Evolutionary conservation across 441 rosid species (phyloP).

Genomic region (Melastoma candidum): DNA sequence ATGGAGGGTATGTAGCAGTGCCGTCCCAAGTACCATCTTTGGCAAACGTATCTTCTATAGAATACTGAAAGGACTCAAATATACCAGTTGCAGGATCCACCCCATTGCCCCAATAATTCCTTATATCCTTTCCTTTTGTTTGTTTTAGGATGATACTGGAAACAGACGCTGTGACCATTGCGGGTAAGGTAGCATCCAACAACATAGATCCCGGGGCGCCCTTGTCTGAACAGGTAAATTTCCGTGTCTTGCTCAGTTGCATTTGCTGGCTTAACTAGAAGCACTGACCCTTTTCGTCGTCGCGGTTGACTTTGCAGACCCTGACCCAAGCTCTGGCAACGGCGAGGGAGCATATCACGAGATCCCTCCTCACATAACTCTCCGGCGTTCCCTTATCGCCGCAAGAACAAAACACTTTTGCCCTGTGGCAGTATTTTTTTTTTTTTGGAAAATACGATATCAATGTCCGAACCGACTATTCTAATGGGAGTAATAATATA

Average conservation of each 20-base stretch:
- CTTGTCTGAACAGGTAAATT: slow-evolving; percentile 73
- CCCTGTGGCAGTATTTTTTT: no score
- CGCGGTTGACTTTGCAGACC: slow-evolving; percentile 26
- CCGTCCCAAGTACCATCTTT: neutral
- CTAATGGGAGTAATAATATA: no score
- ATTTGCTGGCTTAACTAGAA: no score
- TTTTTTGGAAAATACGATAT: no score
- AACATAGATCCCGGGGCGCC: slow-evolving; percentile 70
- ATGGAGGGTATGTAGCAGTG: slow-evolving; percentile 48
- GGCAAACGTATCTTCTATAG: neutral
- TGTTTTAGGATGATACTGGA: slow-evolving; percentile 72
- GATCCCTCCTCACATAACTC: slow-evolving; percentile 42
- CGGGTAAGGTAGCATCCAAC: slow-evolving; percentile 81
- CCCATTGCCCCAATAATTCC: no score
- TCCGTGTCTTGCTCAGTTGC: neutral
- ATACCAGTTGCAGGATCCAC: no score
- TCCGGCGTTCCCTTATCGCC: no score
- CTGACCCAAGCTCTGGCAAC: slow-evolving; percentile 50
- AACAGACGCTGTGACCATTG: slow-evolving; percentile 68
- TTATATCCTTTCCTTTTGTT: neutral
- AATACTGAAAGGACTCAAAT: neutral
- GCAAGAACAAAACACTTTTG: no score
- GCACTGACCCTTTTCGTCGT: no score
- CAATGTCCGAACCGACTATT: no score
- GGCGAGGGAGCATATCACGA: slow-evolving; percentile 55